Conservation (phyloP, 768 basidiomycete species). For the Russula brevipes region DNA sequence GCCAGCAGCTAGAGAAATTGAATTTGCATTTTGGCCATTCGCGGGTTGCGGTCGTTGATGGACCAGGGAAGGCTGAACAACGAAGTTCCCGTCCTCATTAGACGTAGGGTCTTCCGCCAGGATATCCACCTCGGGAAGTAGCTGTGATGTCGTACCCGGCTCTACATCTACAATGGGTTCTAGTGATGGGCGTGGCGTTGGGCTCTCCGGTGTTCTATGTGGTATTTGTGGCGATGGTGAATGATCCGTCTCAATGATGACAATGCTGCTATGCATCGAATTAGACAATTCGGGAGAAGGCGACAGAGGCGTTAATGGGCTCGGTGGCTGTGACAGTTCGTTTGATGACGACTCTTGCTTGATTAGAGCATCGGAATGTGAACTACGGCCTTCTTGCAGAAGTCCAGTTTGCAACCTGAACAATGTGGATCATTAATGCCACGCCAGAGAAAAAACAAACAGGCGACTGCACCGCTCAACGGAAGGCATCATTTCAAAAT, state of each 20-base stretch:
- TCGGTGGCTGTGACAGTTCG: background rate
- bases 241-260: background rate
- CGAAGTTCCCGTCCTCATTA: slow-evolving; percentile 2
- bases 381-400: background rate
- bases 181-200: background rate
- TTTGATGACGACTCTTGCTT: background rate
- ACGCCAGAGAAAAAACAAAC: background rate
- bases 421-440: background rate
- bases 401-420: background rate
- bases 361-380: background rate
- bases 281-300: slow-evolving; percentile 1
- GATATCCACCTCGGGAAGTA: background rate
- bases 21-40: background rate
- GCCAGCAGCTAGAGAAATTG: background rate
- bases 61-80: background rate
- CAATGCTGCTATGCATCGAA: background rate
- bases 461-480: slow-evolving; percentile 1
- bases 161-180: background rate
- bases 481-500: background rate
- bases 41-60: background rate
- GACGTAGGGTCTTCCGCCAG: slow-evolving; percentile 5
- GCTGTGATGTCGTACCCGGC: background rate
- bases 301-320: slow-evolving; percentile 16
- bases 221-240: background rate
- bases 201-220: background rate